phyloP scores from a whole-genome alignment of 768 basidiomycete species.

The Tephrocybe sp. region DNA sequence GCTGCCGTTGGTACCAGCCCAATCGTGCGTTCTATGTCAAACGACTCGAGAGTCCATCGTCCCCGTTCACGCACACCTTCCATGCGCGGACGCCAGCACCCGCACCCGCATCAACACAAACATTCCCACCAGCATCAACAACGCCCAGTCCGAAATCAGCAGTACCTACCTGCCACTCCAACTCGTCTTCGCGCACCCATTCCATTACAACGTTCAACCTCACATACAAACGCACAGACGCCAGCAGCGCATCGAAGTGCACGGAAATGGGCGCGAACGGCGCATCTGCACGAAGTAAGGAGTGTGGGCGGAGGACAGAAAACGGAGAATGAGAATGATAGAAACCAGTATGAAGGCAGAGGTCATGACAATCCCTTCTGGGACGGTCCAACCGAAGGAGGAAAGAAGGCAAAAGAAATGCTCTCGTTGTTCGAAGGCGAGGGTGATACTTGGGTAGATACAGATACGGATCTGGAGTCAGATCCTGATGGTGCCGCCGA shows the following conservation, averaged over 20 bases:
- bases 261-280: conserved; percentile 61
- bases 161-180: conserved; percentile 23
- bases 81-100: conserved; percentile 20
- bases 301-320: neutral
- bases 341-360: too few species aligned
- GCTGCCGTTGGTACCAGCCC: neutral
- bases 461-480: conserved; percentile 15
- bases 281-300: conserved; percentile 68
- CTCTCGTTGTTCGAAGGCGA: conserved; percentile 5
- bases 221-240: conserved; percentile 29
- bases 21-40: conserved; percentile 4
- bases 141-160: neutral
- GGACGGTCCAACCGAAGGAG: neutral
- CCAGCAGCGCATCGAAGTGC: conserved; percentile 40
- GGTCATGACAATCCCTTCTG: conserved; percentile 10
- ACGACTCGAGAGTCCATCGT: conserved; percentile 7
- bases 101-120: conserved; percentile 18
- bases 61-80: conserved; percentile 30
- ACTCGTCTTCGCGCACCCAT: conserved; percentile 30
- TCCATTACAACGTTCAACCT: conserved; percentile 44
- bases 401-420: neutral
- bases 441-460: conserved; percentile 20
- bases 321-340: conserved; percentile 6
- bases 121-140: neutral
- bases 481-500: neutral